A percentile compares a stretch with the other conserved stretches of the same genome.
phyloP scores from a whole-genome alignment of 2,329 filamentous ascomycete genomes.

The Botryosphaeria dothidea region DNA sequence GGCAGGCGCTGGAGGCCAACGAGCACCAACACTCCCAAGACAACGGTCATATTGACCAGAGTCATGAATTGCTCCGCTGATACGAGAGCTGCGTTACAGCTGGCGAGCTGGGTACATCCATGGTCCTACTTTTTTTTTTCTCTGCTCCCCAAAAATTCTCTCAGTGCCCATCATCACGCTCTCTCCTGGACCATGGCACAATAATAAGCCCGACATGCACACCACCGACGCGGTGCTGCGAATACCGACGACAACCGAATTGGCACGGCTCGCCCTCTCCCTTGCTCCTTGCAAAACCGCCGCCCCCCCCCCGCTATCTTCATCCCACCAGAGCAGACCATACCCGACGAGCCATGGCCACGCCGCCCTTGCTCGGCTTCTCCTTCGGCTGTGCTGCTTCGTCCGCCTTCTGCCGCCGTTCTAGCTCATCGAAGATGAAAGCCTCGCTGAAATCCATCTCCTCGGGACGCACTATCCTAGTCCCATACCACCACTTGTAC shows the following conservation, averaged over 20 bases:
- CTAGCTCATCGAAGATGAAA: conserved; percentile 9
- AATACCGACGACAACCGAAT: neutral
- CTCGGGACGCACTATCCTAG: conserved; percentile 12
- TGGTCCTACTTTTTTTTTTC: neutral
- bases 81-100: conserved; percentile 1
- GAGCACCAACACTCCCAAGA: neutral
- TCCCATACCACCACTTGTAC: conserved; percentile 19
- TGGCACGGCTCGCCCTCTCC: neutral
- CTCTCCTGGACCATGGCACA: neutral
- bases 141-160: neutral
- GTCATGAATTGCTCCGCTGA: neutral
- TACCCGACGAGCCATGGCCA: neutral
- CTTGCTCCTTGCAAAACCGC: neutral
- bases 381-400: neutral
- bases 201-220: neutral
- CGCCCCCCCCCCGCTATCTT: neutral
- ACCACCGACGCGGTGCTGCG: neutral
- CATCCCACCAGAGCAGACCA: conserved; percentile 12
- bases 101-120: neutral
- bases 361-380: neutral
- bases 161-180: neutral
- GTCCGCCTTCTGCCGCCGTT: conserved; percentile 8
- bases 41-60: neutral
- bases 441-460: conserved; percentile 20
- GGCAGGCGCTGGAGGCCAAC: neutral